A percentile compares a stretch with the other conserved stretches of the same genome.
phyloP scores from a whole-genome alignment of 1,139 yeast species.

The Scheffersomyces cryptocercus region DNA sequence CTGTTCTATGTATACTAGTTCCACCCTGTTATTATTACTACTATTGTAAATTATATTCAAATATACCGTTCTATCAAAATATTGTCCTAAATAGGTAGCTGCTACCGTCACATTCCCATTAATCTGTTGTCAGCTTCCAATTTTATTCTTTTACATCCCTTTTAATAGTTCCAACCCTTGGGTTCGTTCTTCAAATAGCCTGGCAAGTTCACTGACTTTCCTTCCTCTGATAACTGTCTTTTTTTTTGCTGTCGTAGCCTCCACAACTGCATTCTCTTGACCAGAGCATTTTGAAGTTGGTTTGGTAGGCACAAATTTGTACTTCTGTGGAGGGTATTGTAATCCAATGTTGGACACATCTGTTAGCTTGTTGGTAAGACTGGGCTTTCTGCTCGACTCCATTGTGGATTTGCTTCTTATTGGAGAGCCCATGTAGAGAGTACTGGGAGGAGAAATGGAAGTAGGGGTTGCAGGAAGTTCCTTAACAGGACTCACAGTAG shows the following conservation, averaged over 20 bases:
- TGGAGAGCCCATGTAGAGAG: constrained; percentile 3
- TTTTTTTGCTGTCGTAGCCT: constrained; percentile 23
- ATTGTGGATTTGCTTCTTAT: background rate
- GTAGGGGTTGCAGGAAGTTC: constrained; percentile 5
- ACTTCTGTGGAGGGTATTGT: constrained; percentile 44
- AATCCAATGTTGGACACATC: constrained; percentile 28
- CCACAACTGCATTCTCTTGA: background rate
- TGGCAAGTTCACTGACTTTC: constrained; percentile 57
- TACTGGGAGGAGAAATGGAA: constrained; percentile 4
- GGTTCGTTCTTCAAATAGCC: constrained; percentile 55
- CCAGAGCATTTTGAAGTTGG: background rate
- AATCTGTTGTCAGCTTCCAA: too few species aligned
- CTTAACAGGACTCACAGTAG: constrained; percentile 8
- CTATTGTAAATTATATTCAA: constrained; percentile 3
- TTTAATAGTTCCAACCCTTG: constrained; percentile 52
- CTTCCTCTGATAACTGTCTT: constrained; percentile 54
- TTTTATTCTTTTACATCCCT: constrained; percentile 22
- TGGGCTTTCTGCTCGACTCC: background rate
- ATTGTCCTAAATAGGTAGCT: too few species aligned
- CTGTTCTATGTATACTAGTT: background rate
- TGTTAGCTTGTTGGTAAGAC: constrained; percentile 10
- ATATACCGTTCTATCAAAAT: too few species aligned
- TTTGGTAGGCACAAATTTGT: constrained; percentile 21
- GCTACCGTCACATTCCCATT: too few species aligned
- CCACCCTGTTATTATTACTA: background rate